Base-by-base conservation (phyloP, 257 asterid species). In the Coffea canephora region DNA sequence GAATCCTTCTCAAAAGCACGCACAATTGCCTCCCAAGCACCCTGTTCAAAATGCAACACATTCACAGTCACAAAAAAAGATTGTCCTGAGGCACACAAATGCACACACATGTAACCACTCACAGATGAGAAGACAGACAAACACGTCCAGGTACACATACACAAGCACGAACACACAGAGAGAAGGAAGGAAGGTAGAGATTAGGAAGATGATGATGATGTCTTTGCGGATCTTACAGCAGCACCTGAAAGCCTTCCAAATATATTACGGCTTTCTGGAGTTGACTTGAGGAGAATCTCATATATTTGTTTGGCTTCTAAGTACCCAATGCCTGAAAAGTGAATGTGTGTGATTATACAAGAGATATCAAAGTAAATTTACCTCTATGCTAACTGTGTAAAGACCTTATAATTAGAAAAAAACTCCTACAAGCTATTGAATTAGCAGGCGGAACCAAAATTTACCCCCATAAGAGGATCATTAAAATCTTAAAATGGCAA, bases 211-310 rank as follows among this genome's bases (percentile, higher is more conserved):
- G 55, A 76, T 57, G 81, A 21, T 36, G 21, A 81, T 81, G 81
- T 69, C 62, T 78, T 14, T 65, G 80, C 78, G 84, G 87, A 87
- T 90, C 99, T 96, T 94, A 92, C 99, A 91, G 97, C 89, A 87
- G 89, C 95, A 90, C 98, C 97, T 86, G 99, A 94, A 86, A 91
- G 99, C 91, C 97, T 96, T 73, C 99, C 99, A 90, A 96, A 94
- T 57, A 93, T 91, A 83, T 90, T 96, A 78, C 98, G 98, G 95
- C 94, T 93, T 88, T 96, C 97, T 76, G 95, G 92, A 83, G 91
- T 89, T 48, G 97, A 86, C 86, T 86, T 89, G 25, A 90, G 82
- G 69, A 96, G 97, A 88, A 91, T 90, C 71, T 94, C 97, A 86
- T 92, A 96, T 54, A 90, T 87, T 81, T 83, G 77, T 83, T 91